Evolutionary conservation across 2,329 filamentous ascomycete species (phyloP).

Genomic region (Calonectria hongkongensis): DNA sequence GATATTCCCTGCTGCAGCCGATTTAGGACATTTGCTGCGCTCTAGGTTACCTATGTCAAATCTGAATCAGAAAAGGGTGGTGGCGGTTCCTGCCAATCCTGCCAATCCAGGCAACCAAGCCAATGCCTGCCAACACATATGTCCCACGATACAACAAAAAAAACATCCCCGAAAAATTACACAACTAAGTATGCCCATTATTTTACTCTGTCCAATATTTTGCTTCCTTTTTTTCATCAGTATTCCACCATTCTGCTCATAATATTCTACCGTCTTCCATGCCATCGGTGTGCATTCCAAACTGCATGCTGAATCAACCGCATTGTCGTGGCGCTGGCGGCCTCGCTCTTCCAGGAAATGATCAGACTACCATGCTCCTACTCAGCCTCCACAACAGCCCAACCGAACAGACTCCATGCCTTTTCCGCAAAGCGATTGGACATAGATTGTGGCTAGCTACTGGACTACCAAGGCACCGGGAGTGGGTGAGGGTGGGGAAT

Average conservation of each 20-base stretch:
- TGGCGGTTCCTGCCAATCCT: background rate
- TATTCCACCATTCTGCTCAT: too few species aligned
- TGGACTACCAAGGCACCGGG: constrained; percentile 1
- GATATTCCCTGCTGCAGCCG: background rate
- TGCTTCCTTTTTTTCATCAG: too few species aligned
- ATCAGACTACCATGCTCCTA: background rate
- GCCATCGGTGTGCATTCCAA: too few species aligned
- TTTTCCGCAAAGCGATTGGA: background rate
- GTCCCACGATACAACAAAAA: too few species aligned
- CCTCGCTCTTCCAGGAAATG: constrained; percentile 4
- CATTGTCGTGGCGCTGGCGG: background rate
- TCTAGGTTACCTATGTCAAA: too few species aligned
- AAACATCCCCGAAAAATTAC: background rate
- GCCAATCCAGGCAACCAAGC: background rate
- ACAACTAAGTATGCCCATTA: too few species aligned
- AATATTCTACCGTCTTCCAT: too few species aligned
- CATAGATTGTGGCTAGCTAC: background rate
- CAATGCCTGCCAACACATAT: background rate
- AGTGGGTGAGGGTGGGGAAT: constrained; percentile 6
- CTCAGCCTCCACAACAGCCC: background rate
- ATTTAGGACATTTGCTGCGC: background rate
- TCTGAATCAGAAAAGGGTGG: too few species aligned
- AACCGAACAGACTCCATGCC: background rate
- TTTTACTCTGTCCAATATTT: too few species aligned
- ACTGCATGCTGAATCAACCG: background rate